Percentiles rank a stretch among this genome's conserved stretches.
Evolutionary conservation across 1,284 basidiomycete genomes (phyloP).

Genomic region (Trichosporon asahii): DNA sequence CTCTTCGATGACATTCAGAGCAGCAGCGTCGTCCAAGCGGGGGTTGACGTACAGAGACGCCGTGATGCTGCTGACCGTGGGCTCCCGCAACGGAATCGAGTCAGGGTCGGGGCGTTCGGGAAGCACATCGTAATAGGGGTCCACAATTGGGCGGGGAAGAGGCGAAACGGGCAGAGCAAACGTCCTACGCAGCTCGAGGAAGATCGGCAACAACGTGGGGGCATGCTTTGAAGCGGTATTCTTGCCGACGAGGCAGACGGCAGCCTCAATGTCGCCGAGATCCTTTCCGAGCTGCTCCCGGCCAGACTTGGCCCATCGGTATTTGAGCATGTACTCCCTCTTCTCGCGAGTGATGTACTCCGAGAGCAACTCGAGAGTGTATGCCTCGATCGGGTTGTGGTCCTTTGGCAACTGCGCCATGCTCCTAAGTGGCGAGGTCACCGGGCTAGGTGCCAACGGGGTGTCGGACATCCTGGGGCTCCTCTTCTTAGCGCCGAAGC

Average conservation of each 20-base stretch:
- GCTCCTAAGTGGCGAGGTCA: not conserved
- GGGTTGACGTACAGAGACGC: conserved; percentile 50
- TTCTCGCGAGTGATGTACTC: conserved; percentile 50
- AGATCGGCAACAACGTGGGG: conserved; percentile 36
- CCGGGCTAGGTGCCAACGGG: not conserved
- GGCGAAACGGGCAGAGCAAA: conserved; percentile 39
- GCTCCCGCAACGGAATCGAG: conserved; percentile 39
- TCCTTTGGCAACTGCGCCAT: conserved; percentile 18
- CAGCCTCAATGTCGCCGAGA: conserved; percentile 48
- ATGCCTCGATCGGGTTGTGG: conserved; percentile 36
- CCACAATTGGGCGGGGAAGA: conserved; percentile 30
- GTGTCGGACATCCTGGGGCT: conserved; percentile 8
- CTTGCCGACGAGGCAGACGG: conserved; percentile 34
- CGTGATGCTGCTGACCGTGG: conserved; percentile 47
- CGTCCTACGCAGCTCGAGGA: conserved; percentile 40
- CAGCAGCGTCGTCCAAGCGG: conserved; percentile 36
- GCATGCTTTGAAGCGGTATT: conserved; percentile 27
- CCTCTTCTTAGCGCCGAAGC: not conserved
- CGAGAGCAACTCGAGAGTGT: conserved; percentile 45
- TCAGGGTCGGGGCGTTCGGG: conserved; percentile 46
- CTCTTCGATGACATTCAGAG: conserved; percentile 43
- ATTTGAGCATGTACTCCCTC: conserved; percentile 49
- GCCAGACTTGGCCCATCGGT: conserved; percentile 49
- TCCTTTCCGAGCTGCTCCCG: conserved; percentile 47
- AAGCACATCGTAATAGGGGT: conserved; percentile 40